These are phyloP conservation scores for Leishmania guyanensis DNA, from an alignment of 208 protist species.

Conservation along the genomic window DNA sequence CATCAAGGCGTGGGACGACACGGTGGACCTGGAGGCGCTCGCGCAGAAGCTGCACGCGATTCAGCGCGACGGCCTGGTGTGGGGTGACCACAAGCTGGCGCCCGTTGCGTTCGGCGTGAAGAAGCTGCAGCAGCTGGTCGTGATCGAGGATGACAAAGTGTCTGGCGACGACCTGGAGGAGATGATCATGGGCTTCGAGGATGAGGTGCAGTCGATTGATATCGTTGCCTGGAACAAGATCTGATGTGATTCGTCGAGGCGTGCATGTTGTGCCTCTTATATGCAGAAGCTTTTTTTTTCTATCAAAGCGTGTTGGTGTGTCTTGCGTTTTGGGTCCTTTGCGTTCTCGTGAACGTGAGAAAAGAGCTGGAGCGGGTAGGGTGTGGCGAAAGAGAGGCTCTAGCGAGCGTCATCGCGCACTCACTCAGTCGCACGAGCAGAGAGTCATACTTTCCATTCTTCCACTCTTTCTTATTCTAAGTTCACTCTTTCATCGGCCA, in stretches of 20 bases:
- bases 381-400: background rate
- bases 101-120: constrained; percentile 95
- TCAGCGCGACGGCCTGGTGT: constrained; percentile 89
- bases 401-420: background rate
- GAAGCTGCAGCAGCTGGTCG: constrained; percentile 94
- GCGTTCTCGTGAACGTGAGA: background rate
- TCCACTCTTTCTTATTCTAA: background rate
- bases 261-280: background rate
- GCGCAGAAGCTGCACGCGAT: constrained; percentile 86
- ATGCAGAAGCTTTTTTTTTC: background rate
- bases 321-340: background rate
- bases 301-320: background rate
- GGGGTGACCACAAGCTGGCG: constrained; percentile 91
- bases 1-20: constrained; percentile 95
- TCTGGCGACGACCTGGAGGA: constrained; percentile 94
- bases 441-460: background rate
- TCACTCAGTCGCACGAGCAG: background rate
- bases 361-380: background rate
- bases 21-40: constrained; percentile 86
- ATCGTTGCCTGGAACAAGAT: constrained; percentile 97
- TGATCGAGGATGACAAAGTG: constrained; percentile 96
- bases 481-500: background rate
- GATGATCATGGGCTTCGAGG: constrained; percentile 91
- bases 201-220: constrained; percentile 95
- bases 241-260: constrained; percentile 45